A percentile compares a stretch with the other conserved stretches of the same genome.
phyloP scores from a whole-genome alignment of 2,329 filamentous ascomycete species.

The Mycosphaerella arachidis region DNA sequence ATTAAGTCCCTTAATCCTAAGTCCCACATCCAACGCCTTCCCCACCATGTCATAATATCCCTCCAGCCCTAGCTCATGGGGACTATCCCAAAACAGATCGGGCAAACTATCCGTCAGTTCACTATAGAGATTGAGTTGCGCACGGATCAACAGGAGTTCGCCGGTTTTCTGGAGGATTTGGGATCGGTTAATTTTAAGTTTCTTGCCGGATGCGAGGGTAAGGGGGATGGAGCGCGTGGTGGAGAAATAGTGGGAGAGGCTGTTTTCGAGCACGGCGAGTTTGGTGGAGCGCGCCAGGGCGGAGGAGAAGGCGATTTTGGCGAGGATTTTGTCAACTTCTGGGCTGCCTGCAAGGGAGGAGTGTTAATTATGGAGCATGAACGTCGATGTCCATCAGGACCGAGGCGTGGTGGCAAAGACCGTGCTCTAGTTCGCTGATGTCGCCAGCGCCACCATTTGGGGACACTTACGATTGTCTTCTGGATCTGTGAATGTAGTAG shows the following conservation, averaged over 20 bases:
- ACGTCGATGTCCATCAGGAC: no score
- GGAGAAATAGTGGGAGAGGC: slow-evolving; percentile 78
- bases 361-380: no score
- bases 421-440: slow-evolving; percentile 1
- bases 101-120: slow-evolving; percentile 93
- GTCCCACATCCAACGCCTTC: slow-evolving; percentile 81
- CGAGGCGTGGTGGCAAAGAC: no score
- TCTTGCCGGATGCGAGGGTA: slow-evolving; percentile 65
- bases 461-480: no score
- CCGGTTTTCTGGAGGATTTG: slow-evolving; percentile 93
- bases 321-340: slow-evolving; percentile 61
- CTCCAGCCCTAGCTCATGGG: slow-evolving; percentile 83
- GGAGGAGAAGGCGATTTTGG: slow-evolving; percentile 95
- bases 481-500: no score
- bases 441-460: neutral
- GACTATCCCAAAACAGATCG: slow-evolving; percentile 93
- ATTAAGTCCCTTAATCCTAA: slow-evolving; percentile 85
- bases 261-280: slow-evolving; percentile 81
- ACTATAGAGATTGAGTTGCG: slow-evolving; percentile 92
- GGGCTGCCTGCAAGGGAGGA: slow-evolving; percentile 3
- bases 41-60: slow-evolving; percentile 94
- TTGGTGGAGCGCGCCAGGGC: slow-evolving; percentile 90
- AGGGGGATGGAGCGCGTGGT: slow-evolving; percentile 78
- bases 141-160: slow-evolving; percentile 80
- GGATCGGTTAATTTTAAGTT: slow-evolving; percentile 60